Conservation (phyloP, 169 alveolate species). For the Eimeria maxima region DNA sequence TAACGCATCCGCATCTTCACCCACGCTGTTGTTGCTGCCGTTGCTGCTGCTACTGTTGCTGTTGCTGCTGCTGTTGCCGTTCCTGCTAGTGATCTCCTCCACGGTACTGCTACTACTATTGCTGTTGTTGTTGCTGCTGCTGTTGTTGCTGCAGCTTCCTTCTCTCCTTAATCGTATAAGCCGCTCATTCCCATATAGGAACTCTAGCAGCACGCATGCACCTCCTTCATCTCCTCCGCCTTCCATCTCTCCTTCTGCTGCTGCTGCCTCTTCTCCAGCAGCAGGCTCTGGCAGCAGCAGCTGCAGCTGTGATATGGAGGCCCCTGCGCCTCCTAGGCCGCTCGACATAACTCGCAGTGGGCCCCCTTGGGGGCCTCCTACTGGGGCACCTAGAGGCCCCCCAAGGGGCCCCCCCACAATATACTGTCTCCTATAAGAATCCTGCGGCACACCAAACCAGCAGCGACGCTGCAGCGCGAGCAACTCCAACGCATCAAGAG, state of each 20-base stretch:
- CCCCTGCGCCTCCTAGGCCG: neutral
- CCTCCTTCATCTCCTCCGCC: neutral
- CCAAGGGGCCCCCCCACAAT: neutral
- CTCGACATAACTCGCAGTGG: neutral
- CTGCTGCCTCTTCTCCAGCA: neutral
- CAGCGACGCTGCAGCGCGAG: slow-evolving; percentile 29
- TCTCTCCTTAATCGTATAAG: slow-evolving; percentile 3
- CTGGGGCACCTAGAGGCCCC: too few species aligned
- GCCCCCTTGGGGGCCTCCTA: slow-evolving; percentile 6
- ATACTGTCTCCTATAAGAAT: neutral
- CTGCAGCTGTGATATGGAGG: slow-evolving; percentile 38
- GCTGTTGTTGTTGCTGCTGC: too few species aligned
- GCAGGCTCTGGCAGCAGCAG: slow-evolving; percentile 2
- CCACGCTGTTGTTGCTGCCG: neutral
- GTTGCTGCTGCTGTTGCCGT: neutral
- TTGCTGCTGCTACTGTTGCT: neutral
- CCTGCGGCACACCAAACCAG: neutral
- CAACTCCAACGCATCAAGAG: slow-evolving; percentile 38
- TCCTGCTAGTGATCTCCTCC: too few species aligned
- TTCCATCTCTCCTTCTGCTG: neutral
- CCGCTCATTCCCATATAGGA: slow-evolving; percentile 42
- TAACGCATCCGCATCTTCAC: neutral
- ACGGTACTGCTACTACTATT: too few species aligned
- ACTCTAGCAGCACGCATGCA: slow-evolving; percentile 26
- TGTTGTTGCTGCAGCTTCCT: too few species aligned